Evolutionary conservation across 257 asterid genomes (phyloP), one percentile per base, ranked within the genome.

Genomic region (Mentha longifolia): DNA sequence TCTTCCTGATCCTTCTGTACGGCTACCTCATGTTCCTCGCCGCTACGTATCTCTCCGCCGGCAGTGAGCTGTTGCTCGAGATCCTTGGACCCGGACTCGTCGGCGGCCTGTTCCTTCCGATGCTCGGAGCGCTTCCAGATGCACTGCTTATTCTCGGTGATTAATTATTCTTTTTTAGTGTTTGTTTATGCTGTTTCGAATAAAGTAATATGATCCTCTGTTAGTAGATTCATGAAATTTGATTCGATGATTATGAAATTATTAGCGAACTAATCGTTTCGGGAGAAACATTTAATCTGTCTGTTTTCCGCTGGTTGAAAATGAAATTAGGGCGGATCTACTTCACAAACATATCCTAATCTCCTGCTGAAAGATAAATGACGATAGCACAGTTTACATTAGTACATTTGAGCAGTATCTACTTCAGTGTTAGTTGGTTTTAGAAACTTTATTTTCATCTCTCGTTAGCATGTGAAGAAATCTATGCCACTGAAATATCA

Each of bases 51-150:
- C 81, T 94, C 28, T 86, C 98, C 11, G 67, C 68, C 43, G 99
- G 98, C 12, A 89, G 99, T 68, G 99, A 94, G 85, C 81, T 91
- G 16, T 76, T 94, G 90, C 93, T 94, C 45, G 88, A 88, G 83
- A 88, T 94, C 61, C 88, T 94, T 16, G 97, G 99, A 3, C 97
- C 99, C 5, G 99, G 97, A 7, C 60, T 91, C 6, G 80, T 94
- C 61, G 99, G 98, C 31, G 97, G 98, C 4, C 96, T 91, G 11
- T 76, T 89, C 30, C 89, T 94, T 14, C 99, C 97, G 10, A 71
- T 87, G 0, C 97, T 94, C 65, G 99, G 98, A 45, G 97, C 97
- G 35, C 99, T 94, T 76, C 99, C 99, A 6, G 98, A 94, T 72
- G 98, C 98, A 33, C 83, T 91, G 93, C 97, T 94, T 52, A 91